Base-by-base conservation (phyloP, 2,329 filamentous ascomycete species). In the Phoma herbarum region DNA sequence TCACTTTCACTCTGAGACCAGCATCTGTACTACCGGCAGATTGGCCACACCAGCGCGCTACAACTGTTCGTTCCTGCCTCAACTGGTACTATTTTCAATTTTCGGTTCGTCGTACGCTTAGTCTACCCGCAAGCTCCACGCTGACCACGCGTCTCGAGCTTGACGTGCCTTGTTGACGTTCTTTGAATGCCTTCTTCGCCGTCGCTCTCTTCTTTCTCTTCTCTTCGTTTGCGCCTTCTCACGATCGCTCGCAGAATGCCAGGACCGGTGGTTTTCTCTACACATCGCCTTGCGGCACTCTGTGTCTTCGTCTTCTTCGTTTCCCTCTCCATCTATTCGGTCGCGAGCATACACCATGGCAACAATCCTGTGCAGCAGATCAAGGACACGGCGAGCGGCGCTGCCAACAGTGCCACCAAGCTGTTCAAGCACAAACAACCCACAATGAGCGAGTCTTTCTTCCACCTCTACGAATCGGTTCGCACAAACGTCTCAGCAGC, bases 351-450 rank as follows among this genome's bases (percentile, higher is more conserved):
- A 5, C 55, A 52, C 26, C 41, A 55, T 41, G 51, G 61, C 39
- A 54, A 48, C n/a, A 47, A 46, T 7, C 56, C 62, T 1, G 45
- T 65, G 11, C 58, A 59, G 35, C 58, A 54, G 41, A 43, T 63
- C 20, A 65, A 63, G 31, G 63, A 65, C 12, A 53, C 56, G 16
- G 61, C 61, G 11, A 61, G 58, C n/a, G 52, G 37, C 23, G 52
- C 63, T 5, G 57, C 60, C 10, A 63, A 59, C 39, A 41, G 46
- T 2, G 45, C 52, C 11, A 48, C 46, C 12, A 54, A 58, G 6
- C 47, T 63, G 4, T 65, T 60, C 51, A 61, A 63, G 25, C 48
- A 52, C 20, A 57, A 63, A 6, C 52, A 58, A 14, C 46, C 57
- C 6, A 54, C 57, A 2, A 52, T 57, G 23, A 53, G 54, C 52